phyloP scores from a whole-genome alignment of 257 asterid species.

The Solanum medicagineum region DNA sequence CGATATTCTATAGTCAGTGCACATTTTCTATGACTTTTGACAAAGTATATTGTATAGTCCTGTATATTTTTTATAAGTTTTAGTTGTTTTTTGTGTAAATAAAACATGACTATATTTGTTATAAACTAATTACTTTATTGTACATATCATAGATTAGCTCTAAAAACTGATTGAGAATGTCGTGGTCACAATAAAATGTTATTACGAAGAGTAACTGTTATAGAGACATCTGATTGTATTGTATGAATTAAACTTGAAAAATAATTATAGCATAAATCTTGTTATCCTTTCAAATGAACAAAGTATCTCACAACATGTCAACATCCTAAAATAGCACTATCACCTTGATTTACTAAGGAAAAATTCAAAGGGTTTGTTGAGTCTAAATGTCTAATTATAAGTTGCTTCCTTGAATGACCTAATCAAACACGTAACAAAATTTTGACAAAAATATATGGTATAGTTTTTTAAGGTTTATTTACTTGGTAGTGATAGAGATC shows the following conservation, averaged over 20 bases:
- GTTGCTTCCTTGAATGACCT: background rate
- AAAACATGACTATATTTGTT: too few relatives aligned
- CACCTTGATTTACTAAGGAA: background rate
- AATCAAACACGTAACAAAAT: background rate
- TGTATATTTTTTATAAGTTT: too few relatives aligned
- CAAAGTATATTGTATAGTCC: too few relatives aligned
- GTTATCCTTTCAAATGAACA: background rate
- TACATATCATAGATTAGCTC: too few relatives aligned
- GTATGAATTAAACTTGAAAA: background rate
- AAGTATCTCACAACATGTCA: background rate
- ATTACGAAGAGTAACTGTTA: background rate
- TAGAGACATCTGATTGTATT: rapidly evolving
- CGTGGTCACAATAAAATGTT: too few relatives aligned
- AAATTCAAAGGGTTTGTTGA: background rate
- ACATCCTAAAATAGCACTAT: background rate
- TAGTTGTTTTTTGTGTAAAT: too few relatives aligned
- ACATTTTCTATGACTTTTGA: too few relatives aligned
- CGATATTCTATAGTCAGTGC: too few relatives aligned
- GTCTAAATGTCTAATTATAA: background rate
- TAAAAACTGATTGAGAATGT: too few relatives aligned
- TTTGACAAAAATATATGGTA: background rate
- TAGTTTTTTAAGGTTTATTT: background rate
- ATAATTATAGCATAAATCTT: background rate
- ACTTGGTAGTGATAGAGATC: too few relatives aligned
- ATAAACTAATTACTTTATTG: too few relatives aligned